Evolutionary conservation across 2,329 filamentous ascomycete genomes (phyloP).

Genomic region (Exophiala sp.): DNA sequence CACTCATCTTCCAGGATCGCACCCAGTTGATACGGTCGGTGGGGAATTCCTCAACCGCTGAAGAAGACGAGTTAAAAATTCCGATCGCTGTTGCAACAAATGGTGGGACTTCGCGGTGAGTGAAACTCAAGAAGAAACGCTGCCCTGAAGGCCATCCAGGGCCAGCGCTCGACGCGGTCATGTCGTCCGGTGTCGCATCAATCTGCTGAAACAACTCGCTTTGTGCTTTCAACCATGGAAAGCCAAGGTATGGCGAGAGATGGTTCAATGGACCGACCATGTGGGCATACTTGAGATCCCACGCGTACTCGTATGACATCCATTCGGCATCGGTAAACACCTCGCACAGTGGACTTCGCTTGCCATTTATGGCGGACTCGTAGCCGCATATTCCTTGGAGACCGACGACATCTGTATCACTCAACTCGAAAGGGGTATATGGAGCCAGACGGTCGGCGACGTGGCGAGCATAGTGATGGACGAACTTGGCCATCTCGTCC

Average conservation of each 20-base stretch:
- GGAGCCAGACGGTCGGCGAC: conserved; percentile 15
- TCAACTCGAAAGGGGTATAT: conserved; percentile 46
- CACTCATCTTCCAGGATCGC: conserved; percentile 54
- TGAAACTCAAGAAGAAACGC: conserved; percentile 58
- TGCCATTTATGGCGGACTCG: conserved; percentile 64
- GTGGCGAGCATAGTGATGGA: conserved; percentile 11
- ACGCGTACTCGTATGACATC: conserved; percentile 51
- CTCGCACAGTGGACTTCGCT: conserved; percentile 56
- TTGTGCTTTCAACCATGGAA: conserved; percentile 39
- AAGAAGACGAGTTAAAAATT: conserved; percentile 50
- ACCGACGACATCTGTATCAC: conserved; percentile 51
- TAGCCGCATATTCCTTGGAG: conserved; percentile 70
- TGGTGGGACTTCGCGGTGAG: conserved; percentile 65
- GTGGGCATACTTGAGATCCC: conserved; percentile 59
- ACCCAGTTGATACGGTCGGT: conserved; percentile 45
- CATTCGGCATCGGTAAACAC: conserved; percentile 56
- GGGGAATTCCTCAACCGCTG: conserved; percentile 48
- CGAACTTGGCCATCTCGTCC: conserved; percentile 19
- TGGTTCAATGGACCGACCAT: conserved; percentile 52
- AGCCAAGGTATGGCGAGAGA: conserved; percentile 58
- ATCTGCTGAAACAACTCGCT: conserved; percentile 49
- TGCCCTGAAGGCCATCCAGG: conserved; percentile 47
- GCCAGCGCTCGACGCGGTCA: conserved; percentile 52
- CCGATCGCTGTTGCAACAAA: conserved; percentile 59
- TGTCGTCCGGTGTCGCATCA: conserved; percentile 43